phyloP scores from a whole-genome alignment of 2,329 filamentous ascomycete species.

The Talaromyces funiculosus region DNA sequence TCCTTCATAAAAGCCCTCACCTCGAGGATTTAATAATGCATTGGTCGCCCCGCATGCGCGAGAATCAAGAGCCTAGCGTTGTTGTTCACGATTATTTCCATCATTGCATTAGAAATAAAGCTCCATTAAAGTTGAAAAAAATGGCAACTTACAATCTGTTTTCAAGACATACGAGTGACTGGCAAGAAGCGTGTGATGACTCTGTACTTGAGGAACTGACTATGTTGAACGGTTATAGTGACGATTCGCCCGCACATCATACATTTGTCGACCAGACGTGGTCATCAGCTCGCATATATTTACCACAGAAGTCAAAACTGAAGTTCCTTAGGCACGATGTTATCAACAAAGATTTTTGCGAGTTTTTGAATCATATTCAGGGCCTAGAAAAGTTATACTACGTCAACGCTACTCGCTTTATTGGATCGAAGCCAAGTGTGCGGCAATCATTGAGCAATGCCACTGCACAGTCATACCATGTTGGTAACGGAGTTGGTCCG shows the following conservation, averaged over 20 bases:
- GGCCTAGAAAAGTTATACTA: conserved; percentile 50
- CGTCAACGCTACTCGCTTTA: conserved; percentile 36
- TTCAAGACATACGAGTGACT: conserved; percentile 46
- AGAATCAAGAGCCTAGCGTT: conserved; percentile 53
- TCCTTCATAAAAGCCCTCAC: conserved; percentile 50
- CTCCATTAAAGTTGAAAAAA: conserved; percentile 45
- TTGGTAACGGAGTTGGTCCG: neutral
- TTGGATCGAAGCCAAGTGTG: conserved; percentile 28
- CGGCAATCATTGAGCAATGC: conserved; percentile 22
- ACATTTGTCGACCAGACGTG: conserved; percentile 55
- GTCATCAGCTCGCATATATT: conserved; percentile 31
- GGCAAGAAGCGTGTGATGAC: conserved; percentile 42
- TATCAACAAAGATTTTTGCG: conserved; percentile 40
- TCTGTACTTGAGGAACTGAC: conserved; percentile 44
- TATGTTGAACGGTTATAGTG: conserved; percentile 43
- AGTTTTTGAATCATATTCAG: conserved; percentile 38
- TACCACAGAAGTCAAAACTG: conserved; percentile 29
- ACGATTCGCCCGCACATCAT: conserved; percentile 34
- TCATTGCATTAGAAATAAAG: conserved; percentile 45
- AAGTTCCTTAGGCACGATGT: conserved; percentile 48
- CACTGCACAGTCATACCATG: conserved; percentile 25
- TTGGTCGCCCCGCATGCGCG: conserved; percentile 58
- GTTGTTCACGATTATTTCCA: conserved; percentile 53
- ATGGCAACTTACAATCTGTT: conserved; percentile 55
- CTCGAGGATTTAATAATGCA: conserved; percentile 53